Base-by-base conservation (phyloP, 306 rosid genomes). In the Rosa multiflora region DNA sequence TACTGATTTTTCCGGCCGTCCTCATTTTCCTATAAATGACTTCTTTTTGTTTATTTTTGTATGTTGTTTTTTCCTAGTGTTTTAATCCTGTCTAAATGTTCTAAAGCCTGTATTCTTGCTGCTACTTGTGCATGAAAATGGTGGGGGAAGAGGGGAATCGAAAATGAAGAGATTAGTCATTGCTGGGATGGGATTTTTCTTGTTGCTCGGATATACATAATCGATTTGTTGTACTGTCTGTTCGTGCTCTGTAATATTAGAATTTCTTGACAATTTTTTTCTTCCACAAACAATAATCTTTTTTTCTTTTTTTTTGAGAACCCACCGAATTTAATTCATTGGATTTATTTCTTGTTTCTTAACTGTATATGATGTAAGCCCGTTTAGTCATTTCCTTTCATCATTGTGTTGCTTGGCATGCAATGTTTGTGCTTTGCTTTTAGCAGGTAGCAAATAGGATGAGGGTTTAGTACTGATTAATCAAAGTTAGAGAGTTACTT, bases 161-260 rank as follows among this genome's bases (percentile, higher is more conserved):
- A 83, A 73, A 87, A 82, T 81, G 83, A 75, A 80, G 87, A 79
- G 77, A 80, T 82, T 51, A 71, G 59, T 70, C 83, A 79, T 80
- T 80, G 83, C 77, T 52, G 85, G 83, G 15, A 40, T 40, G 49
- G 85, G 67, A 46, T 81, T 78, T 87, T 81, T 63, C n/a, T 1
- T 67, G 88, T 82, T 91, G 89, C 84, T 76, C 76, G 86, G 88
- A 82, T 85, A 85, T 87, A 81, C 77, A 87, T 83, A 83, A 84
- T 81, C 83, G 86, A 79, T 72, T 87, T 84, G 84, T 87, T 84
- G 84, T 91, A 75, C 82, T 80, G 68, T 83, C 82, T 80, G 83
- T 74, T 55, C 80, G 70, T 84, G 80, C 82, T 84, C 78, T 90
- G 88, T 90, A 84, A 78, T 83, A 77, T 62, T 85, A 89, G 90